phyloP scores from a whole-genome alignment of 2,329 filamentous ascomycete genomes.

The Colletotrichum simmondsii region DNA sequence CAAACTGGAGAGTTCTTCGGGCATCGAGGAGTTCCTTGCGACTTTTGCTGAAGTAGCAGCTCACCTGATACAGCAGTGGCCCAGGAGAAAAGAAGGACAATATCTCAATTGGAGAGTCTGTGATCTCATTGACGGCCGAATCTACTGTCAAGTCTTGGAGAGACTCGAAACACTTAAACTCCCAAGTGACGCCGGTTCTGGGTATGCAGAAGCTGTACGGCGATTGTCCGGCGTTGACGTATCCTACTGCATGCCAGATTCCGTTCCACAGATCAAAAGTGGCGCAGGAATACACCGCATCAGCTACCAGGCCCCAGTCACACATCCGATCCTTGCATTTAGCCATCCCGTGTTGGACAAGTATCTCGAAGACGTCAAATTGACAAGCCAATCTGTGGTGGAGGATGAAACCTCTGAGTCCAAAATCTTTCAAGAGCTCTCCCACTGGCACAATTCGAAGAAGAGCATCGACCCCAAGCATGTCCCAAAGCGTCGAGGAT shows the following conservation, averaged over 20 bases:
- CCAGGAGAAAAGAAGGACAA: neutral
- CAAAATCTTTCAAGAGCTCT: conserved; percentile 57
- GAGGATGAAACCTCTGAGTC: conserved; percentile 30
- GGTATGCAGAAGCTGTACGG: neutral
- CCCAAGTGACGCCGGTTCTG: neutral
- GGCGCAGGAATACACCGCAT: neutral
- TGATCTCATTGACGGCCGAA: conserved; percentile 15
- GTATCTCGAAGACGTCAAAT: conserved; percentile 54
- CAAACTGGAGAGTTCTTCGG: neutral
- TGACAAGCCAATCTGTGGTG: conserved; percentile 42
- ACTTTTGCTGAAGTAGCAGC: conserved; percentile 1
- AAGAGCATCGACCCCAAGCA: conserved; percentile 56
- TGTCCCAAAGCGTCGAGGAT: conserved; percentile 38
- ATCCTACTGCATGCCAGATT: neutral
- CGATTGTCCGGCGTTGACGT: neutral
- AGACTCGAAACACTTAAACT: neutral
- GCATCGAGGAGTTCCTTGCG: neutral
- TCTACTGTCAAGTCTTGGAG: conserved; percentile 1
- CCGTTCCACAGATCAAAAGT: neutral
- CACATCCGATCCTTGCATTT: conserved; percentile 54
- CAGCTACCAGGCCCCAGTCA: neutral
- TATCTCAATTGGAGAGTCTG: neutral
- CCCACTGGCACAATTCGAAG: conserved; percentile 73
- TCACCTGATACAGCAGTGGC: neutral
- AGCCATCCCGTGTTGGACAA: conserved; percentile 57